Evolutionary conservation across 1,284 basidiomycete genomes (phyloP).

Genomic region (Leccinum fallax): DNA sequence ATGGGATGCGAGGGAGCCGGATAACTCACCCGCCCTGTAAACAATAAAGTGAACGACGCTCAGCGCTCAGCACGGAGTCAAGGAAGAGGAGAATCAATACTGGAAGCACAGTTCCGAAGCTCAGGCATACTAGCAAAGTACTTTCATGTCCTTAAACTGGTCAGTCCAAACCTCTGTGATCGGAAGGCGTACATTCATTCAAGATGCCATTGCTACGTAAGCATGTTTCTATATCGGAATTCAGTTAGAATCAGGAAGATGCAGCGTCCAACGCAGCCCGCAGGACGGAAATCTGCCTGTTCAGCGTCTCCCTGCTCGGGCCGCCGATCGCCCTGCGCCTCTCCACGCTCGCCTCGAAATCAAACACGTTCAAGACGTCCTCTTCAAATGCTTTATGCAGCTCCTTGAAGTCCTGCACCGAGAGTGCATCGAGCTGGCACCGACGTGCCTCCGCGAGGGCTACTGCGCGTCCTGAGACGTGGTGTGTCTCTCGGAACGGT

Average conservation of each 20-base stretch:
- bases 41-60: too few species aligned
- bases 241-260: background rate
- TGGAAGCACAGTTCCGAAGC: too few species aligned
- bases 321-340: slow-evolving; percentile 92
- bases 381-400: slow-evolving; percentile 81
- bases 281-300: slow-evolving; percentile 80
- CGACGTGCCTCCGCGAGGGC: slow-evolving; percentile 87
- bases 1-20: too few species aligned
- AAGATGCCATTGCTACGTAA: too few species aligned
- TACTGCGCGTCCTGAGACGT: slow-evolving; percentile 95
- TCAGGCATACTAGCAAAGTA: too few species aligned
- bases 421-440: slow-evolving; percentile 82
- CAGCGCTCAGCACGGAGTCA: too few species aligned
- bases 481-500: slow-evolving; percentile 98
- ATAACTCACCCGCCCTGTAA: too few species aligned
- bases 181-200: too few species aligned
- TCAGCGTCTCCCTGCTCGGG: slow-evolving; percentile 82
- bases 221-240: too few species aligned
- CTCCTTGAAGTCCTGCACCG: slow-evolving; percentile 76
- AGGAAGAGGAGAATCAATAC: too few species aligned
- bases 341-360: slow-evolving; percentile 97
- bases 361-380: slow-evolving; percentile 82
- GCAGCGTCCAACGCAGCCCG: slow-evolving; percentile 38
- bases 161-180: too few species aligned
- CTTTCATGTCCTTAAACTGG: too few species aligned